Percentiles rank a stretch among this genome's conserved stretches.
These are phyloP conservation scores for Scenedesmus sp. DNA, from an alignment of 163 green algal genomes.

Conservation along the genomic window DNA sequence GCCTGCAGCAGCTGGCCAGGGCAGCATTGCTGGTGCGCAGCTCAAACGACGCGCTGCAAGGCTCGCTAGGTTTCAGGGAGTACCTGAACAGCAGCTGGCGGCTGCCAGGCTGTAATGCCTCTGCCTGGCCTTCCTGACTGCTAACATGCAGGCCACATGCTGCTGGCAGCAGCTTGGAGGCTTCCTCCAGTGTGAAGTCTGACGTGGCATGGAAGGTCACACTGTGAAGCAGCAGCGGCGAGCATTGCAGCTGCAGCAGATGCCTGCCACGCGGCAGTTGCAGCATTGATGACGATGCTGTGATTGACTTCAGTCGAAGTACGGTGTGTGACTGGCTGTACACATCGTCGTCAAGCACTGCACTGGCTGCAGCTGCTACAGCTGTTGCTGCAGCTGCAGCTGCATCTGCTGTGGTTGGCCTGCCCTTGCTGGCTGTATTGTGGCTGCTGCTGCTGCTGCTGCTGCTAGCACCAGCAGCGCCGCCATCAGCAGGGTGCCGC, in stretches of 20 bases:
- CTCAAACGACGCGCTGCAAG: conserved; percentile 22
- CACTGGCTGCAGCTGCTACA: neutral
- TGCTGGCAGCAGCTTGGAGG: conserved; percentile 14
- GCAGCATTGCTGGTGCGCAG: conserved; percentile 59
- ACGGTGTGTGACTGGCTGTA: conserved; percentile 48
- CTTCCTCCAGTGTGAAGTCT: conserved; percentile 28
- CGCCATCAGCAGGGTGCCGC: conserved; percentile 15
- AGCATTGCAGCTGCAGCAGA: conserved; percentile 70
- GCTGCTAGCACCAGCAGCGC: neutral
- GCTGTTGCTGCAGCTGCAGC: conserved; percentile 56
- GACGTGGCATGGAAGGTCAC: conserved; percentile 64
- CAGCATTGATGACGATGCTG: conserved; percentile 57
- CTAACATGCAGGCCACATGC: neutral
- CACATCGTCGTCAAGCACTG: conserved; percentile 5
- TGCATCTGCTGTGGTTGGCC: conserved; percentile 47
- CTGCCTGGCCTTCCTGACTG: conserved; percentile 34
- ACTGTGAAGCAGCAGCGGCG: conserved; percentile 65
- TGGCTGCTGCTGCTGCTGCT: neutral
- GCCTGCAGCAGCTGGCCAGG: conserved; percentile 43
- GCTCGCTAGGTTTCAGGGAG: conserved; percentile 26
- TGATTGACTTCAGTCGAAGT: conserved; percentile 63
- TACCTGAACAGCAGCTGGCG: conserved; percentile 27
- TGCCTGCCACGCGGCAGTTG: conserved; percentile 77
- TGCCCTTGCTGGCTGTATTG: neutral
- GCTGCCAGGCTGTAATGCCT: conserved; percentile 22